A percentile compares a stretch with the other conserved stretches of the same genome.
phyloP scores from a whole-genome alignment of 345 rosid genomes.

The Ricinus communis region DNA sequence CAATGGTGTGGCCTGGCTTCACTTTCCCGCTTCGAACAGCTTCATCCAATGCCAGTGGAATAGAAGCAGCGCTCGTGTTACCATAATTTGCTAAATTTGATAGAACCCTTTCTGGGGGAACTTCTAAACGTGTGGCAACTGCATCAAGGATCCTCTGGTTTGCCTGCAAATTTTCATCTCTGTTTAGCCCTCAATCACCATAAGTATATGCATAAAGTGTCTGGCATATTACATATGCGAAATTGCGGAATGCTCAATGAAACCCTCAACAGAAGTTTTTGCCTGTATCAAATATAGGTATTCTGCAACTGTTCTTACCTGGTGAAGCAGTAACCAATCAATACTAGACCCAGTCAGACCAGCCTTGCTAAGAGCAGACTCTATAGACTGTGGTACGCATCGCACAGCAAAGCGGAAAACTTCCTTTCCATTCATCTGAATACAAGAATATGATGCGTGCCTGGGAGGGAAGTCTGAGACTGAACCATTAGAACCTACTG shows the following conservation, averaged over 20 bases:
- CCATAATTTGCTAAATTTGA: slow-evolving; percentile 89
- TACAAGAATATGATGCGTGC: slow-evolving; percentile 55
- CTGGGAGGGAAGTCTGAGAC: slow-evolving; percentile 58
- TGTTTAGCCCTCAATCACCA: neutral
- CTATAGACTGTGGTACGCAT: slow-evolving; percentile 82
- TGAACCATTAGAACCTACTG: slow-evolving; percentile 63
- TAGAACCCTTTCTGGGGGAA: slow-evolving; percentile 78
- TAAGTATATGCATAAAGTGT: neutral
- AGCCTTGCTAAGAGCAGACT: slow-evolving; percentile 70
- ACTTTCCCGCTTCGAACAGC: slow-evolving; percentile 87
- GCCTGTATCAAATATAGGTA: too few relatives aligned
- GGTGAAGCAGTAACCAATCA: slow-evolving; percentile 95
- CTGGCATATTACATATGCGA: neutral
- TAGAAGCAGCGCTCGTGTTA: slow-evolving; percentile 89
- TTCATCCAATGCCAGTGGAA: slow-evolving; percentile 92
- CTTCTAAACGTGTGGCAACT: slow-evolving; percentile 70
- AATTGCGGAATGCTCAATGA: too few relatives aligned
- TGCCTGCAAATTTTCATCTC: slow-evolving; percentile 56
- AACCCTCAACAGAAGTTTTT: too few relatives aligned
- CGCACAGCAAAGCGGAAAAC: slow-evolving; percentile 87
- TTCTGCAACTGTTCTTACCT: slow-evolving; percentile 42
- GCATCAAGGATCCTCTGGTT: slow-evolving; percentile 94
- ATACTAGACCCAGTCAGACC: slow-evolving; percentile 67
- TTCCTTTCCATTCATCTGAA: slow-evolving; percentile 91
- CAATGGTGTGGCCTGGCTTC: slow-evolving; percentile 71